A percentile compares a stretch with the other conserved stretches of the same genome.
Conservation (phyloP, 225 moss, liverwort and hornwort species). For the Pleurozium schreberi region DNA sequence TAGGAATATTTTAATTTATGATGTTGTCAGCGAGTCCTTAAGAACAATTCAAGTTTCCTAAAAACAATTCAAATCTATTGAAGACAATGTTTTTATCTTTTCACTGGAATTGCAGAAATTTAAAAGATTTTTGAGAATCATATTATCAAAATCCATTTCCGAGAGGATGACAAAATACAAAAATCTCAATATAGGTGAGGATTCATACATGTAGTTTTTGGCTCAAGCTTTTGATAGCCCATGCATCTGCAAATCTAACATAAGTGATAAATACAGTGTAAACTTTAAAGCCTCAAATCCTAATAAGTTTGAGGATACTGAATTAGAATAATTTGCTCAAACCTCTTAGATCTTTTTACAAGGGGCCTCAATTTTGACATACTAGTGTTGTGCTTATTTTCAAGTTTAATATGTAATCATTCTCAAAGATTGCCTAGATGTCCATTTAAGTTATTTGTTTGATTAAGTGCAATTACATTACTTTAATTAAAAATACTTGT, state of each 20-base stretch:
- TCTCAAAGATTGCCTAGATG: neutral
- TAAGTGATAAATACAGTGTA: neutral
- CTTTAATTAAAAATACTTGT: neutral
- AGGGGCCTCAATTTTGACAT: neutral
- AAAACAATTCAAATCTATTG: neutral
- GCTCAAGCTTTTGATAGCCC: conserved; percentile 37
- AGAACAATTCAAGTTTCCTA: neutral
- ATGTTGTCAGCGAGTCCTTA: neutral
- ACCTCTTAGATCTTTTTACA: neutral
- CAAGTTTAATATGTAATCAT: neutral
- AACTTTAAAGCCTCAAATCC: neutral
- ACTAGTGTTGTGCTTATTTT: neutral
- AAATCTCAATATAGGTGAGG: neutral
- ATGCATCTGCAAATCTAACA: conserved; percentile 54
- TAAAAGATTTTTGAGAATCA: neutral
- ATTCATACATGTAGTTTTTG: conserved; percentile 22
- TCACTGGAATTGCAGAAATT: neutral
- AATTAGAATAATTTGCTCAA: neutral
- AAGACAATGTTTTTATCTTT: neutral
- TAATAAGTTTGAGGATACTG: neutral
- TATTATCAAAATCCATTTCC: neutral
- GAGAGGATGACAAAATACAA: neutral
- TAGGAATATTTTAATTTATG: neutral
- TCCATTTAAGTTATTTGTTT: neutral
- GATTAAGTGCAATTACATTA: neutral